Conservation (phyloP, 2,329 filamentous ascomycete species). For the Pseudopyrenochaeta lycopersici region DNA sequence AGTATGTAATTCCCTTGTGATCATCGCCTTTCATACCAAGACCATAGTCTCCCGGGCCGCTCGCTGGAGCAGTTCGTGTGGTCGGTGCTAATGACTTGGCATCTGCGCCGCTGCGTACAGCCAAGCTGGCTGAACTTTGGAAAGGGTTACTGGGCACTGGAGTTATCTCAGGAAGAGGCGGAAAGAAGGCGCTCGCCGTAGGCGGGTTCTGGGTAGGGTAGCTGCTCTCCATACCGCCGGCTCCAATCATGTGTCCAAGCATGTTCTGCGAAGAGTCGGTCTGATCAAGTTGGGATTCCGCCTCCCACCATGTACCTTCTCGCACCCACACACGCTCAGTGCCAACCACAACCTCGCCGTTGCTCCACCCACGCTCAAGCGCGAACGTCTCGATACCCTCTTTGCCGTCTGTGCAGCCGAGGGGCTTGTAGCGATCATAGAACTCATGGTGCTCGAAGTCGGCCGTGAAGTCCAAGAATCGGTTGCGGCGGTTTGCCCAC, state of each 20-base stretch:
- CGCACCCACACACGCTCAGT: slow-evolving; percentile 95
- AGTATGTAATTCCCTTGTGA: slow-evolving; percentile 60
- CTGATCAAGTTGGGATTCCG: slow-evolving; percentile 92
- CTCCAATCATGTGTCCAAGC: slow-evolving; percentile 62
- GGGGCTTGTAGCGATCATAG: slow-evolving; percentile 77
- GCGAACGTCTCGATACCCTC: slow-evolving; percentile 96
- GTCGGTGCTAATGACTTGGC: slow-evolving; percentile 64
- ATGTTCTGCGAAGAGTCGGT: slow-evolving; percentile 43
- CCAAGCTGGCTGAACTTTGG: slow-evolving; percentile 55
- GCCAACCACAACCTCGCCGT: slow-evolving; percentile 92
- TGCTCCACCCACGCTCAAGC: slow-evolving; percentile 95
- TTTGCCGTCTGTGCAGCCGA: slow-evolving; percentile 88
- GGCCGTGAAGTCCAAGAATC: slow-evolving; percentile 91
- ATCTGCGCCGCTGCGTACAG: slow-evolving; percentile 55
- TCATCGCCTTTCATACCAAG: slow-evolving; percentile 87
- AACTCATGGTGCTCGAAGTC: slow-evolving; percentile 98
- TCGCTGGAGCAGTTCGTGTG: slow-evolving; percentile 64
- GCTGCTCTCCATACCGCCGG: slow-evolving; percentile 72
- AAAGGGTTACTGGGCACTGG: slow-evolving; percentile 79
- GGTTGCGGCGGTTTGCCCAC: slow-evolving; percentile 94
- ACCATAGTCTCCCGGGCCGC: slow-evolving; percentile 80
- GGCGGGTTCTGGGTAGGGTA: slow-evolving; percentile 70
- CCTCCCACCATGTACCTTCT: slow-evolving; percentile 96
- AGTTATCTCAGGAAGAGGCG: slow-evolving; percentile 64
- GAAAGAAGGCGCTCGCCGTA: slow-evolving; percentile 72